phyloP scores from a whole-genome alignment of 352 stramenopile species.

The Thalassiosira livingstoniorum region DNA sequence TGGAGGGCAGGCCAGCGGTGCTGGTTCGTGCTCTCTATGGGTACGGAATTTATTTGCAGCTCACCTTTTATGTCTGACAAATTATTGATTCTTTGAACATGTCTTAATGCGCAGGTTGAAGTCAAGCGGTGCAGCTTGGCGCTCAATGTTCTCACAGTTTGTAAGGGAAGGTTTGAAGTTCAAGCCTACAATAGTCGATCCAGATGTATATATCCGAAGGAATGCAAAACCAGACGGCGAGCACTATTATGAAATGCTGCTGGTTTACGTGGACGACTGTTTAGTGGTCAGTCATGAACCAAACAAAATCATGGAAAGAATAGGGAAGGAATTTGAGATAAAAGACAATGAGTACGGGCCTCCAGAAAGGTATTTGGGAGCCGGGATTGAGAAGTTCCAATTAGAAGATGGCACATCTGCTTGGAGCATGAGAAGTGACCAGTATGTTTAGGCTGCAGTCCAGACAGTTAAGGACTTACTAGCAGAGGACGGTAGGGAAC shows the following conservation, averaged over 20 bases:
- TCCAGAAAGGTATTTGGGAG: slow-evolving; percentile 9
- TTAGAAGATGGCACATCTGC: background rate
- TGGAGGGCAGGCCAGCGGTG: slow-evolving; percentile 41
- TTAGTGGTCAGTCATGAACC: slow-evolving; percentile 35
- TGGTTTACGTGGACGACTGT: slow-evolving; percentile 64
- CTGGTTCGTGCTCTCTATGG: slow-evolving; percentile 66
- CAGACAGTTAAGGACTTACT: slow-evolving; percentile 31
- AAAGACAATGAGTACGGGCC: slow-evolving; percentile 18
- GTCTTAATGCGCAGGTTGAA: too few relatives aligned
- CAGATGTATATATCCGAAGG: slow-evolving; percentile 51
- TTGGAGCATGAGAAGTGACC: slow-evolving; percentile 39
- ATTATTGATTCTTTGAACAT: too few relatives aligned
- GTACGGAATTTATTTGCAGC: too few relatives aligned
- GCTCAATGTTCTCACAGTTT: slow-evolving; percentile 41
- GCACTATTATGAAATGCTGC: slow-evolving; percentile 59
- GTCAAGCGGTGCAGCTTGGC: slow-evolving; percentile 47
- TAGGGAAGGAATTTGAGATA: slow-evolving; percentile 20
- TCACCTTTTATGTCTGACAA: too few relatives aligned
- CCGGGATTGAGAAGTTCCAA: slow-evolving; percentile 12
- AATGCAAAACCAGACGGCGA: slow-evolving; percentile 19
- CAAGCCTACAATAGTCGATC: slow-evolving; percentile 48
- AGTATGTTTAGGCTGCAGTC: slow-evolving; percentile 52
- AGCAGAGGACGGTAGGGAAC: slow-evolving; percentile 11
- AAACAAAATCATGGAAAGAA: slow-evolving; percentile 14
- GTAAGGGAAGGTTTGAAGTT: slow-evolving; percentile 57